Evolutionary conservation across 179 eudicot species (phyloP).

Genomic region (Camellia oleifera): DNA sequence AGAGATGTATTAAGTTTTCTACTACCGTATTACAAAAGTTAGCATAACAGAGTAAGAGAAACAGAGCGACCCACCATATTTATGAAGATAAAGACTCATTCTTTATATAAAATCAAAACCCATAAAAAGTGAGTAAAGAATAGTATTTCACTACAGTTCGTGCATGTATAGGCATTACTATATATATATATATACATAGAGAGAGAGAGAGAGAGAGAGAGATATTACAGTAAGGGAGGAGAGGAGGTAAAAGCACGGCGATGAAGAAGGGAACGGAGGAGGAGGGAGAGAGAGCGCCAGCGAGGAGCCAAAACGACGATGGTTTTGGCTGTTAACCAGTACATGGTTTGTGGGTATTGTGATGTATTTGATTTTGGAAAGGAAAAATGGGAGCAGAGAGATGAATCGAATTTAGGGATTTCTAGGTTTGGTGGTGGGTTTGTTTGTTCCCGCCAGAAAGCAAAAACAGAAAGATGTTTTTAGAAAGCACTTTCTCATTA

Average conservation of each 20-base stretch:
- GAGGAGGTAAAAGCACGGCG: conserved; percentile 28
- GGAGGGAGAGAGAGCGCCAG: conserved; percentile 56
- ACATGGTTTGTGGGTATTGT: conserved; percentile 26
- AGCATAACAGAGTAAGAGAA: not conserved
- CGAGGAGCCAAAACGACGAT: conserved; percentile 42
- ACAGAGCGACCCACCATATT: not conserved
- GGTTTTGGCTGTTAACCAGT: conserved; percentile 55
- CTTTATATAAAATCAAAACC: not conserved
- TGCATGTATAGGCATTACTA: not conserved
- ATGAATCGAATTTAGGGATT: conserved; percentile 5
- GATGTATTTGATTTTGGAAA: not conserved
- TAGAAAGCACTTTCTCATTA: no score
- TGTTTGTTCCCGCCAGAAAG: conserved; percentile 32
- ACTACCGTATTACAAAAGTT: not conserved
- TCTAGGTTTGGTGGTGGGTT: not conserved
- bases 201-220: conserved; percentile 14
- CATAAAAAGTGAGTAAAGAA: not conserved
- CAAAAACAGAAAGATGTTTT: not conserved
- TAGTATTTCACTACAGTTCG: not conserved
- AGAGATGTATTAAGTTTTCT: not conserved
- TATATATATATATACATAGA: not conserved
- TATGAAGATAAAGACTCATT: not conserved
- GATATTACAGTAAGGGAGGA: conserved; percentile 28
- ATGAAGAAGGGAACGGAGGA: conserved; percentile 35
- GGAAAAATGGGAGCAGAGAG: not conserved